Percentiles rank a stretch among this genome's conserved stretches.
Evolutionary conservation across 495 filamentous ascomycete species (phyloP).

Genomic region (Podospora tetraspora): DNA sequence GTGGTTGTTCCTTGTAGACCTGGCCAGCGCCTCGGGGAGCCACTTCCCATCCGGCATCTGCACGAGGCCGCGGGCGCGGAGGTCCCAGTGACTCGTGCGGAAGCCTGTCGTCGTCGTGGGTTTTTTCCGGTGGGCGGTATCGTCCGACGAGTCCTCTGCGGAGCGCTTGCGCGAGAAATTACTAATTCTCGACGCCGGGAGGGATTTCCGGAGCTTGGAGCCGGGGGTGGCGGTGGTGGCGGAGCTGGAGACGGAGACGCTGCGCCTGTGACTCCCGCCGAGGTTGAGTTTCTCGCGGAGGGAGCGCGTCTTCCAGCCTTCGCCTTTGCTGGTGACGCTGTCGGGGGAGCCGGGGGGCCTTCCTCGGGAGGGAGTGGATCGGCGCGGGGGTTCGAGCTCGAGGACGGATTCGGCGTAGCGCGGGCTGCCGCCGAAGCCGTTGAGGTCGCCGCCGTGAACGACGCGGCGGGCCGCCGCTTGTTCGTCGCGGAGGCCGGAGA

Average conservation of each 20-base stretch:
- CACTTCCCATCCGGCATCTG: slow-evolving; percentile 41
- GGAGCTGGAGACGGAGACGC: slow-evolving; percentile 21
- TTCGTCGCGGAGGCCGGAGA: slow-evolving; percentile 35
- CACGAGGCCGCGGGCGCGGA: slow-evolving; percentile 38
- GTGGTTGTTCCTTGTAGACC: slow-evolving; percentile 27
- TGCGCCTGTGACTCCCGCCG: slow-evolving; percentile 18
- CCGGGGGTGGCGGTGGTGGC: slow-evolving; percentile 11
- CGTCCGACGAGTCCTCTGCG: slow-evolving; percentile 18
- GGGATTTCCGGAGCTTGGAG: slow-evolving; percentile 21
- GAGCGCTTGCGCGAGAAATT: slow-evolving; percentile 27
- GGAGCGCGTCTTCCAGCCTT: slow-evolving; percentile 29
- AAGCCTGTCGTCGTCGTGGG: slow-evolving; percentile 10
- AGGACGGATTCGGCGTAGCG: slow-evolving; percentile 22
- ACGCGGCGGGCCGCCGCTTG: slow-evolving; percentile 29
- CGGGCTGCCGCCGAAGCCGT: background rate
- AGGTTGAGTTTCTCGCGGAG: slow-evolving; percentile 31
- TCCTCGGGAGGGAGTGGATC: background rate
- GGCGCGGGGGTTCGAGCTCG: slow-evolving; percentile 18
- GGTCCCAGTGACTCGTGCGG: slow-evolving; percentile 35
- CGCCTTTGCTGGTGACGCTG: slow-evolving; percentile 18
- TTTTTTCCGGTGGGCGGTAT: slow-evolving; percentile 11
- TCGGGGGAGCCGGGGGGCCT: slow-evolving; percentile 3
- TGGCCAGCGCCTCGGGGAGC: slow-evolving; percentile 38
- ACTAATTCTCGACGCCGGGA: slow-evolving; percentile 14
- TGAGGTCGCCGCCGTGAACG: slow-evolving; percentile 13